These are phyloP conservation scores for Friedmanniomyces endolithicus DNA, from an alignment of 495 filamentous ascomycete species.

Conservation along the genomic window DNA sequence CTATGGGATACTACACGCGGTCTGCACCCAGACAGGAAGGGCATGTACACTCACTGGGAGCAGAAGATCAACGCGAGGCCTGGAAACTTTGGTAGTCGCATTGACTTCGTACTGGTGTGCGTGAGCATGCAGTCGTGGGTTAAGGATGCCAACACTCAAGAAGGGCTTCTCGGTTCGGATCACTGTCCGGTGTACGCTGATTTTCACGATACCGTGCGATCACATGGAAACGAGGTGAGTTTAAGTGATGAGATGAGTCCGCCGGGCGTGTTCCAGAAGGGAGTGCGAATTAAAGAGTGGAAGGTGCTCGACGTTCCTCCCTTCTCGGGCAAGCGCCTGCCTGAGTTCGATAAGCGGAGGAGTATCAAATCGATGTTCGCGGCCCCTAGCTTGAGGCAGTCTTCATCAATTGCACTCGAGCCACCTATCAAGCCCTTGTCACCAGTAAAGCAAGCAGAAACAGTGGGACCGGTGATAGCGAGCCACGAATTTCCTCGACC, in stretches of 20 bases:
- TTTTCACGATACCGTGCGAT: slow-evolving; percentile 50
- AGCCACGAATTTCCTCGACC: too few relatives aligned
- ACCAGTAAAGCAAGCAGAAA: not conserved
- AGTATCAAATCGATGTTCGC: slow-evolving; percentile 90
- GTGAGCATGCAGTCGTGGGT: slow-evolving; percentile 76
- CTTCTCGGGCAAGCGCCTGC: slow-evolving; percentile 68
- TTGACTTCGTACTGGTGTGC: slow-evolving; percentile 86
- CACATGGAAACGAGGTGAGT: slow-evolving; percentile 39
- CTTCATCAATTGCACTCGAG: not conserved
- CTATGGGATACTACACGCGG: slow-evolving; percentile 78
- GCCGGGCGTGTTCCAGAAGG: slow-evolving; percentile 56
- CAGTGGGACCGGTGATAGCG: too few relatives aligned
- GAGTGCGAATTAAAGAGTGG: slow-evolving; percentile 55
- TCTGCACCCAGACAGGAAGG: slow-evolving; percentile 63
- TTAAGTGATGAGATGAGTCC: slow-evolving; percentile 74
- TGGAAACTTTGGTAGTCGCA: slow-evolving; percentile 79
- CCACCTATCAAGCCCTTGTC: not conserved
- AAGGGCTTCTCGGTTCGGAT: slow-evolving; percentile 89
- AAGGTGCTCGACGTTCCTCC: slow-evolving; percentile 52
- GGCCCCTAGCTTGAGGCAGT: slow-evolving; percentile 21
- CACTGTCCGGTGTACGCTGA: slow-evolving; percentile 86
- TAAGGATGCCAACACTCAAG: slow-evolving; percentile 79
- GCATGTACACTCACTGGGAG: slow-evolving; percentile 97
- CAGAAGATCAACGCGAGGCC: slow-evolving; percentile 75
- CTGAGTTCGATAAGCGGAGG: slow-evolving; percentile 72